Evolutionary conservation across 768 basidiomycete species (phyloP).

Genomic region (Flagelloscypha sp.): DNA sequence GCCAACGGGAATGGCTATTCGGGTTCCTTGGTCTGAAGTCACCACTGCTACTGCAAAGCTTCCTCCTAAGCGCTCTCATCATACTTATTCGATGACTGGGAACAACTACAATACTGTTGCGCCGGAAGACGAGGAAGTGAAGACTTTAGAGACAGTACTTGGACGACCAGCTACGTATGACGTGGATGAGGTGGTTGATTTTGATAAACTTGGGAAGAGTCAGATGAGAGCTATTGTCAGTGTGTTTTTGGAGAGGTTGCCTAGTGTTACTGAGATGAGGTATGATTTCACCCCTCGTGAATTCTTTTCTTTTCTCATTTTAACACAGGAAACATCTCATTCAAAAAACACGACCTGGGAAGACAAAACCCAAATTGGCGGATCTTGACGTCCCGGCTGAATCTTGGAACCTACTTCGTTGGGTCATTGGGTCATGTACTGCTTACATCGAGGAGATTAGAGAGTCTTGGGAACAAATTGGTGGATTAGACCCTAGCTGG

Average conservation of each 20-base stretch:
- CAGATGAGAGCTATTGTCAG: slow-evolving; percentile 24
- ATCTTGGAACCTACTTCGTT: slow-evolving; percentile 59
- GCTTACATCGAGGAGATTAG: slow-evolving; percentile 61
- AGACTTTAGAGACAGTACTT: too few species aligned
- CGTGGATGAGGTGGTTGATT: slow-evolving; percentile 38
- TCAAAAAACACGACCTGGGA: slow-evolving; percentile 40
- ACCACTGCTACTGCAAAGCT: slow-evolving; percentile 4
- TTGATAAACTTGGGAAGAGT: slow-evolving; percentile 34
- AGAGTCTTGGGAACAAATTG: slow-evolving; percentile 35
- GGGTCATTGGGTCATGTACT: slow-evolving; percentile 66
- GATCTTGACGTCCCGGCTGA: slow-evolving; percentile 51
- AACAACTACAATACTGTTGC: too few species aligned
- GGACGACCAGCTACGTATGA: slow-evolving; percentile 5
- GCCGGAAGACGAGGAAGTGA: too few species aligned
- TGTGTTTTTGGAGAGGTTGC: slow-evolving; percentile 34
- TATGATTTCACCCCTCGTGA: slow-evolving; percentile 43
- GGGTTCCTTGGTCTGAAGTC: slow-evolving; percentile 34
- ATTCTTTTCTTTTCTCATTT: slow-evolving; percentile 9
- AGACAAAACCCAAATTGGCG: slow-evolving; percentile 43
- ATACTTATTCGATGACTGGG: too few species aligned
- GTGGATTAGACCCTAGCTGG: slow-evolving; percentile 34
- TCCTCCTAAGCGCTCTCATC: too few species aligned
- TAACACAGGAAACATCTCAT: slow-evolving; percentile 34
- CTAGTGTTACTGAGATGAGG: slow-evolving; percentile 35
- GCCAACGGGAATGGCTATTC: slow-evolving; percentile 51